Base-by-base conservation (phyloP, 2,329 filamentous ascomycete genomes). In the Pochonia chlamydosporia region DNA sequence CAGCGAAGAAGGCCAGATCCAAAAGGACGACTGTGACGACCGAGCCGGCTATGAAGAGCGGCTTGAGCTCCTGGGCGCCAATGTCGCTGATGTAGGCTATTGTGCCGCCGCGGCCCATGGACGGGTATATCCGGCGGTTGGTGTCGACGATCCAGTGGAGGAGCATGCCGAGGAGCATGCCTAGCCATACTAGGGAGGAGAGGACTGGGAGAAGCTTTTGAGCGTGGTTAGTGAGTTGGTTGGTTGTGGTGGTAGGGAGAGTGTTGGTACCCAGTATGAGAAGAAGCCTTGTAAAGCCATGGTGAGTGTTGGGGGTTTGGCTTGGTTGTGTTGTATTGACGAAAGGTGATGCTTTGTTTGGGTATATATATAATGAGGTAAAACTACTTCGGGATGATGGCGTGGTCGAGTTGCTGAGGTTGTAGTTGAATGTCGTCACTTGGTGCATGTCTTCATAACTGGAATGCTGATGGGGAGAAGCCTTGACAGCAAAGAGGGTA, bases 11-110 rank as follows among this genome's bases (percentile, higher is more conserved):
- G 23, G 85, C 81, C 8, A 89, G 67, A 68, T 95, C 87, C 59
- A 99, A 84, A 52, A 87, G 84, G 42, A 95, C 72, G 20, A 89
- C 86, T 5, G 87, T 90, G 30, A 89, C 69, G 46, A 74, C 71
- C 58, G 78, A 83, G 56, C 87, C 85, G 28, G 82, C 73, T 58
- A 93, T 84, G 72, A 93, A 93, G 52, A 92, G 74, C 3, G 88
- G 87, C 62, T 91, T 87, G 16, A 91, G 75, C 24, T 72, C 65
- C 31, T 63, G 61, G 20, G 79, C 79, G 52, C 80, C 82, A 11
- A 85, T 71, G 65, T 87, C 81, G 55, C 81, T 85, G 59, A 88
- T 89, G 70, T 84, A 90, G 52, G 87, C 81, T 37, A 92, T 83
- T 23, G 56, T 63, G 60, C 87, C 83, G 26, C 55, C 52, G 0